Evolutionary conservation across 176 grass and related monocot genomes (phyloP).

Genomic region (Areca catechu): DNA sequence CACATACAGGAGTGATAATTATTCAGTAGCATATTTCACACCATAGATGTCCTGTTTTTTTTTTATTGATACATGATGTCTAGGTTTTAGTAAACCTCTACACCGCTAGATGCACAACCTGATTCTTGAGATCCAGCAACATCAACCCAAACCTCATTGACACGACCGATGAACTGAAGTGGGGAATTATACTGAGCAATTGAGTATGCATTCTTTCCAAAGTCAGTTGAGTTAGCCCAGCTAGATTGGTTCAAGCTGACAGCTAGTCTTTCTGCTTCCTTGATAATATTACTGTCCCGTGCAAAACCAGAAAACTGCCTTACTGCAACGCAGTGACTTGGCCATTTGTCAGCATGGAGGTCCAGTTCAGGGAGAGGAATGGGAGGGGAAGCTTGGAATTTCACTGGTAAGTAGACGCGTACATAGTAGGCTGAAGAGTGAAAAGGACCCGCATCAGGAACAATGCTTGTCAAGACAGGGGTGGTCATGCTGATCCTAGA

Average conservation of each 20-base stretch:
- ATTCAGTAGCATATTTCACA: too few relatives aligned
- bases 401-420: conserved; percentile 47
- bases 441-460: conserved; percentile 45
- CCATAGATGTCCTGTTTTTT: too few relatives aligned
- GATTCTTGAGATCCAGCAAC: conserved; percentile 21
- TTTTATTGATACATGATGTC: too few relatives aligned
- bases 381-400: conserved; percentile 74
- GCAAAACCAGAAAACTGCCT: conserved; percentile 65
- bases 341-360: conserved; percentile 60
- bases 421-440: conserved; percentile 63
- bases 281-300: conserved; percentile 43
- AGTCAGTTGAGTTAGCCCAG: conserved; percentile 52
- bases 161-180: conserved; percentile 50
- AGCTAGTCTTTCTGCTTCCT: conserved; percentile 78
- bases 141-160: conserved; percentile 84
- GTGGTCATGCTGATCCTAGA: conserved; percentile 78
- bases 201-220: conserved; percentile 47
- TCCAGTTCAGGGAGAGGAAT: conserved; percentile 67
- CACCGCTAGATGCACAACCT: conserved; percentile 37
- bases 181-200: conserved; percentile 72
- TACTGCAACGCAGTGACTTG: conserved; percentile 52
- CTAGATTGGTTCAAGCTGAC: conserved; percentile 46
- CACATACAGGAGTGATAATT: too few relatives aligned
- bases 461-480: conserved; percentile 59
- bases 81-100: conserved; percentile 34